Percentiles rank a stretch among this genome's conserved stretches.
phyloP scores from a whole-genome alignment of 2,329 filamentous ascomycete species.

The Cercospora berteroae region DNA sequence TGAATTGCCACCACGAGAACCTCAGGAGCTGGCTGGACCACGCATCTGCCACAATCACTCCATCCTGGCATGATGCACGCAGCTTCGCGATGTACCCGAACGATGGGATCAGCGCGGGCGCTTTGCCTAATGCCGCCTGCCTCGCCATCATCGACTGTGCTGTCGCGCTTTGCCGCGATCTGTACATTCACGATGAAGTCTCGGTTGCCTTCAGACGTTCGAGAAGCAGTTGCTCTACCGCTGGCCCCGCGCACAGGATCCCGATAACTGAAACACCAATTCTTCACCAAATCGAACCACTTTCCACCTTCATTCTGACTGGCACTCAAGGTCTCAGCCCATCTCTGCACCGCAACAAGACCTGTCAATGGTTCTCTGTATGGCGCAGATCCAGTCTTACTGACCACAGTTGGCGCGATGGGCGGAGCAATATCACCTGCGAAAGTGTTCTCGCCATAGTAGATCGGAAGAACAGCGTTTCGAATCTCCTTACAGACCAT shows the following conservation, averaged over 20 bases:
- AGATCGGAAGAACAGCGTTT: conserved; percentile 28
- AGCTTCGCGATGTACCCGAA: conserved; percentile 14
- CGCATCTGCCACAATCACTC: conserved; percentile 10
- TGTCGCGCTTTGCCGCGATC: background rate
- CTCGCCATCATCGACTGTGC: background rate
- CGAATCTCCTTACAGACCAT: conserved; percentile 28
- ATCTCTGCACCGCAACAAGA: conserved; percentile 17
- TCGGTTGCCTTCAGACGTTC: background rate
- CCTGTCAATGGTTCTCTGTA: background rate
- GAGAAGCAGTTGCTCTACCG: background rate
- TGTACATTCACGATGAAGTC: conserved; percentile 7
- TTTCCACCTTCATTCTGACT: background rate
- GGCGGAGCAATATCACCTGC: conserved; percentile 19
- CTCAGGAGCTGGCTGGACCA: background rate
- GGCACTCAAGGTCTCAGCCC: conserved; percentile 13
- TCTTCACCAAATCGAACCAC: conserved; percentile 14
- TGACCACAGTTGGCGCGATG: background rate
- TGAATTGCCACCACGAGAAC: background rate
- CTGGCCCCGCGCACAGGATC: background rate
- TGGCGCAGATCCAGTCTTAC: background rate
- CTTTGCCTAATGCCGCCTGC: background rate
- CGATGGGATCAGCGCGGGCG: background rate
- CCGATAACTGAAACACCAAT: conserved; percentile 20
- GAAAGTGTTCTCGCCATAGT: conserved; percentile 31
- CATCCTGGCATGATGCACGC: conserved; percentile 18